Evolutionary conservation across 208 protist genomes (phyloP).

Genomic region (Novymonas esmeraldas): DNA sequence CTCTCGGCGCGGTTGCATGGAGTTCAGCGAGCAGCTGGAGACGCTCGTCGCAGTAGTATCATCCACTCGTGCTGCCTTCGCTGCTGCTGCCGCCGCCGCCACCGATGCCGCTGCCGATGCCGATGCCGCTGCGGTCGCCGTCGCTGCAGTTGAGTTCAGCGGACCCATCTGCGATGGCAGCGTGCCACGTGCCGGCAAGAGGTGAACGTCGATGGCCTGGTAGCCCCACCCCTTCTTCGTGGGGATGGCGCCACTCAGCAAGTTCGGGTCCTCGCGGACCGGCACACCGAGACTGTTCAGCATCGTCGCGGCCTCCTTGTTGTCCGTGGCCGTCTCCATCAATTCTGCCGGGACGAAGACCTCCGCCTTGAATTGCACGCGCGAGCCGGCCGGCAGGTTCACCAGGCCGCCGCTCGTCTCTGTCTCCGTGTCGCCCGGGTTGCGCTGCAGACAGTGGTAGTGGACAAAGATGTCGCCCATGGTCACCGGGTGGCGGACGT

Average conservation of each 20-base stretch:
- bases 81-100: no score
- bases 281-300: constrained; percentile 25
- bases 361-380: constrained; percentile 32
- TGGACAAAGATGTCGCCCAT: constrained; percentile 65
- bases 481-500: constrained; percentile 32
- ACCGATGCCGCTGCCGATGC: no score
- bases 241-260: constrained; percentile 20
- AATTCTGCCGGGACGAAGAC: constrained; percentile 19
- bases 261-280: constrained; percentile 17
- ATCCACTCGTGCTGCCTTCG: background rate
- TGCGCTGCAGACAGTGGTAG: constrained; percentile 27
- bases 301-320: constrained; percentile 28
- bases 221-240: constrained; percentile 30
- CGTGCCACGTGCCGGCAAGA: background rate
- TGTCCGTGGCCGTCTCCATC: constrained; percentile 27
- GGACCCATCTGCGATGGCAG: background rate
- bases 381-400: constrained; percentile 19
- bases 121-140: background rate
- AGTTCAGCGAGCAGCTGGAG: background rate
- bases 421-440: background rate
- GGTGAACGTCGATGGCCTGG: constrained; percentile 19
- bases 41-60: no score
- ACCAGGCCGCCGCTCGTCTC: constrained; percentile 7
- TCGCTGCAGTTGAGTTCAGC: no score
- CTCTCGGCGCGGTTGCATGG: background rate